These are phyloP conservation scores for Nicotiana paniculata DNA, from an alignment of 257 asterid species.

Conservation along the genomic window DNA sequence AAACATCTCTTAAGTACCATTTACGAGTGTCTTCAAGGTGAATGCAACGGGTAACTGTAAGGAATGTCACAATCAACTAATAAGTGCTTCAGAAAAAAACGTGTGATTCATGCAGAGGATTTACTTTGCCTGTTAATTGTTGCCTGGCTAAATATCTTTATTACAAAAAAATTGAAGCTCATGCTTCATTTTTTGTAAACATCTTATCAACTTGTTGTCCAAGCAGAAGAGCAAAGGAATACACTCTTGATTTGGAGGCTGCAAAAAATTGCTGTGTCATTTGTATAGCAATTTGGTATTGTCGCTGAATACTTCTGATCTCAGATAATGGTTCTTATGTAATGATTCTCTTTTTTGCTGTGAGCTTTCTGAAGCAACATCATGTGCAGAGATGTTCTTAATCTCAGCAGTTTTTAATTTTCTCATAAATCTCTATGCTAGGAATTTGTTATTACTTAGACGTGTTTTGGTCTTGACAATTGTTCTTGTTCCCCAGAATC, in stretches of 20 bases:
- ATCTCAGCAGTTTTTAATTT: not conserved
- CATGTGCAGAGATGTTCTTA: conserved; percentile 4
- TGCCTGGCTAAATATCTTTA: not conserved
- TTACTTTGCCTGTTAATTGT: not conserved
- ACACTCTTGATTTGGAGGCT: not conserved
- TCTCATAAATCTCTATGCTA: not conserved
- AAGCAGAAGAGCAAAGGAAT: not conserved
- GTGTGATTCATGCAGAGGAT: not conserved
- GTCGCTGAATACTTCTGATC: not conserved
- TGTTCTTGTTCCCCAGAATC: not conserved
- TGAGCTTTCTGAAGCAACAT: conserved; percentile 1
- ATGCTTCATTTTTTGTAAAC: not conserved
- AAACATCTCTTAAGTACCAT: not conserved
- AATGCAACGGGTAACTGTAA: not conserved
- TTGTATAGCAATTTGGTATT: not conserved
- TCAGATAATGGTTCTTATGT: not conserved
- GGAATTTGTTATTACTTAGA: not conserved
- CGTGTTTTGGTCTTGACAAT: not conserved
- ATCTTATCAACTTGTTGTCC: not conserved
- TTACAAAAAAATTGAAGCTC: not conserved
- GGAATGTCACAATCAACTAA: not conserved
- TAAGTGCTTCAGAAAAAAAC: not conserved
- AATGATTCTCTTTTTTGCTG: not conserved
- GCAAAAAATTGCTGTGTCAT: not conserved
- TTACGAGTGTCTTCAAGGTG: not conserved